A percentile compares a stretch with the other conserved stretches of the same genome.
phyloP scores from a whole-genome alignment of 768 basidiomycete species.

The Chalciporus pseudorubinellus region DNA sequence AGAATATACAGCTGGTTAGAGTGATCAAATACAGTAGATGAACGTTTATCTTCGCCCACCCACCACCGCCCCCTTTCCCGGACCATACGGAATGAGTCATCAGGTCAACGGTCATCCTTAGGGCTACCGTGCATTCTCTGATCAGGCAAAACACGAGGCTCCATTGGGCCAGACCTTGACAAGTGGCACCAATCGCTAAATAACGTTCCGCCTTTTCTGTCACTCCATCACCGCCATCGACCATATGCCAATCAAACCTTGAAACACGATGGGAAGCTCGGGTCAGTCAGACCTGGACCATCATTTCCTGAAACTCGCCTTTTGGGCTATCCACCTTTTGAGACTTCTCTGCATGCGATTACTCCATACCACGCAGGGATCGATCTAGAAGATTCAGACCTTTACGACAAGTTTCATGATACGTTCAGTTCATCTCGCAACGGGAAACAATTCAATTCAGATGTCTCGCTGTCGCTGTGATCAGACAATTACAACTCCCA shows the following conservation, averaged over 20 bases:
- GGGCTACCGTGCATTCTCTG: neutral
- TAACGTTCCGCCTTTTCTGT: neutral
- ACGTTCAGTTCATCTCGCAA: neutral
- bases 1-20: neutral
- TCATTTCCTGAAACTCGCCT: neutral
- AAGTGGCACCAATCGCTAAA: conserved; percentile 10
- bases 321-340: neutral
- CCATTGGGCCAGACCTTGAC: neutral
- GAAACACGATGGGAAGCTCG: conserved; percentile 24
- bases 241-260: conserved; percentile 23
- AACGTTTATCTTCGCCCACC: neutral
- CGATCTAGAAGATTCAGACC: neutral
- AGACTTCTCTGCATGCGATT: neutral
- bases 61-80: neutral
- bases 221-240: conserved; percentile 19
- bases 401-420: neutral
- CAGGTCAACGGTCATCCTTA: neutral
- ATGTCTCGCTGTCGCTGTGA: neutral
- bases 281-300: neutral
- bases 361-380: neutral
- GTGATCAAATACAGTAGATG: neutral
- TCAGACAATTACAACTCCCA: neutral
- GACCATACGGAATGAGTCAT: neutral
- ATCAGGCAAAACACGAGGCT: conserved; percentile 11
- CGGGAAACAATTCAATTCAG: conserved; percentile 1